Base-by-base conservation (phyloP, 225 moss, liverwort and hornwort species). In the Pseudisothecium myosuroides region DNA sequence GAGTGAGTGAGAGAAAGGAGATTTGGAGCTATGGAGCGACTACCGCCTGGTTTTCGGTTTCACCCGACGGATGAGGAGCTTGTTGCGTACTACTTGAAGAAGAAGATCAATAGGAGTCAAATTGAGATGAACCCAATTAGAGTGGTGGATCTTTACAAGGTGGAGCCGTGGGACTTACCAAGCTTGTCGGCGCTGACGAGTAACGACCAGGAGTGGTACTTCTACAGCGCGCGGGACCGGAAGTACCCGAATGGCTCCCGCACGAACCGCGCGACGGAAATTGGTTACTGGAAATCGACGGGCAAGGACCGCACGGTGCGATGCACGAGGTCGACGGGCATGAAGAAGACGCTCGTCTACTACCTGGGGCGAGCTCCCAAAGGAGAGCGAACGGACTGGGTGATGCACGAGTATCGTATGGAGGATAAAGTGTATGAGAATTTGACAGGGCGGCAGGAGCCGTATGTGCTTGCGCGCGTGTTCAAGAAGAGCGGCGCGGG, bases 401-500 rank as follows among this genome's bases (percentile, higher is more conserved):
- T 98, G 14, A 98, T 98, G 97, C 97, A 98, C 59, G 98, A 98
- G 90, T 98, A 98, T 45, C 94, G 98, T 7, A 92, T 96, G 86
- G 95, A 95, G 43, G 98, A 96, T 45, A 96, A 92, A 32, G 93
- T 95, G 47, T 94, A 93, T 47, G 95, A 94, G 84, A 96, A 92
- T 83, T 22, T 93, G 79, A 81, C 64, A 8, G 89, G 74, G 24
- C 81, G 78, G 31, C 96, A 98, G 92, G 95, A 95, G 73, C 89
- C 94, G 13, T 97, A 92, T 37, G 98, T 98, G 16, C 90, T 98
- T 49, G 96, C 96, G 11, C 95, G 97, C 5, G 94, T 98, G 1
- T 97, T 98, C 83, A 98, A 98, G 89, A 98, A 98, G 94, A 98
- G 95, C 47, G 97, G 98, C 19, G 94, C 95, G 2, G 98, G 98